phyloP scores from a whole-genome alignment of 2,329 filamentous ascomycete genomes.

The Penicillium sp. region DNA sequence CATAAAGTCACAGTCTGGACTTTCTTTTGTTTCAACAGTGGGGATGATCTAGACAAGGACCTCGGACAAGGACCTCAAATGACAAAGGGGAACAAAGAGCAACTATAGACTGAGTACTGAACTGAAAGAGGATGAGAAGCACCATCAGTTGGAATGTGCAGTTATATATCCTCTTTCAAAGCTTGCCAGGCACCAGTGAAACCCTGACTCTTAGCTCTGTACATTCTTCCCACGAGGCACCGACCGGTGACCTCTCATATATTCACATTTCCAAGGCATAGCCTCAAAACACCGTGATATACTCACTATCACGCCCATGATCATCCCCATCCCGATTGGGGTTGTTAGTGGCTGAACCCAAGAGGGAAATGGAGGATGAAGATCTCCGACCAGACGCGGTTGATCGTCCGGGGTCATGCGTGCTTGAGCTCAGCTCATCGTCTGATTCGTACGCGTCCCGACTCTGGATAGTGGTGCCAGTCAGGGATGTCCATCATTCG shows the following conservation, averaged over 20 bases:
- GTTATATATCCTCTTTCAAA: constrained; percentile 1
- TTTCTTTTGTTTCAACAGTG: background rate
- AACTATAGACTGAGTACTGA: background rate
- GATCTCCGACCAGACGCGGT: constrained; percentile 13
- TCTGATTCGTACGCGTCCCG: constrained; percentile 19
- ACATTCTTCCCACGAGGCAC: constrained; percentile 17
- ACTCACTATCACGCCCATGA: background rate
- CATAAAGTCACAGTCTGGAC: background rate
- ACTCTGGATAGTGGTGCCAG: constrained; percentile 5
- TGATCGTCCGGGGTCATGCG: constrained; percentile 22
- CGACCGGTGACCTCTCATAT: constrained; percentile 17
- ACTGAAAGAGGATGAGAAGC: too few species aligned
- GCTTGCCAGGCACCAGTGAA: constrained; percentile 20
- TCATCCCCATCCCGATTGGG: constrained; percentile 1
- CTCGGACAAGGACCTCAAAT: background rate
- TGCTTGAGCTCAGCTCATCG: constrained; percentile 10
- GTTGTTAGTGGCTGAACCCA: constrained; percentile 8
- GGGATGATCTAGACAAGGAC: background rate
- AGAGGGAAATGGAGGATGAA: constrained; percentile 7
- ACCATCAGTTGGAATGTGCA: background rate
- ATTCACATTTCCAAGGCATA: constrained; percentile 19
- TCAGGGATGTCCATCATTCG: background rate
- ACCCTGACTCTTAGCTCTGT: constrained; percentile 8
- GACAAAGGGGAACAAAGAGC: background rate
- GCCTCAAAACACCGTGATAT: background rate